Conservation (phyloP, 768 basidiomycete species). For the Strobilomyces dryophilus region DNA sequence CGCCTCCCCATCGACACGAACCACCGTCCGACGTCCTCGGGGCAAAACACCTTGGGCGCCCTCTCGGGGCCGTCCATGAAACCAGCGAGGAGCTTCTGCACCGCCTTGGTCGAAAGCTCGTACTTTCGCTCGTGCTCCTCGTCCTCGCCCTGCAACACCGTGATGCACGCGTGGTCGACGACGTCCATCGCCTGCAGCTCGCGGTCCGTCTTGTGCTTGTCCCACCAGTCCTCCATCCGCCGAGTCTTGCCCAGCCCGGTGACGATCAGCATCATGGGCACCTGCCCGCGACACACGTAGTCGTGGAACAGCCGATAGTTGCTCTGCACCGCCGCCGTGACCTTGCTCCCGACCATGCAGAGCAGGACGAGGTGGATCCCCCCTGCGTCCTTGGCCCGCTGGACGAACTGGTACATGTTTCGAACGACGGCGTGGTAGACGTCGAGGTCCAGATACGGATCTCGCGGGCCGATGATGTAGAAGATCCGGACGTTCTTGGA, state of each 20-base stretch:
- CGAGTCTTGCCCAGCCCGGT: conserved; percentile 36
- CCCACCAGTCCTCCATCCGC: conserved; percentile 35
- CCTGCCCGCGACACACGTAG: conserved; percentile 32
- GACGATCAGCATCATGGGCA: conserved; percentile 35
- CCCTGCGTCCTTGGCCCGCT: conserved; percentile 11
- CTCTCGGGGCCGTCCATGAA: conserved; percentile 5
- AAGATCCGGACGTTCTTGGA: conserved; percentile 21
- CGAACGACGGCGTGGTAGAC: conserved; percentile 17
- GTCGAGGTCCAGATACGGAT: conserved; percentile 22
- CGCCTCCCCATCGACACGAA: conserved; percentile 14
- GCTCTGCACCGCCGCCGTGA: conserved; percentile 28
- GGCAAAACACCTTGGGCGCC: conserved; percentile 4
- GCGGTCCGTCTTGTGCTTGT: conserved; percentile 12
- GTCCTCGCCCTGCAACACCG: conserved; percentile 22
- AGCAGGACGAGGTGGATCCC: conserved; percentile 40
- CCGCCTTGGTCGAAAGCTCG: conserved; percentile 7
- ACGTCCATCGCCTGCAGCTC: conserved; percentile 10
- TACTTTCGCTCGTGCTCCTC: conserved; percentile 17
- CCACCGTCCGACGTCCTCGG: conserved; percentile 9
- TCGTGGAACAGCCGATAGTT: conserved; percentile 38
- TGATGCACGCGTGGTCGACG: conserved; percentile 27
- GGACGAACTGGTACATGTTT: conserved; percentile 28
- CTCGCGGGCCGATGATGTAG: conserved; percentile 31
- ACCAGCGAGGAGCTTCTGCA: conserved; percentile 11
- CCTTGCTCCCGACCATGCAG: conserved; percentile 36